These are phyloP conservation scores for Phytophthora palmivora DNA, from an alignment of 352 stramenopile genomes.

Conservation along the genomic window DNA sequence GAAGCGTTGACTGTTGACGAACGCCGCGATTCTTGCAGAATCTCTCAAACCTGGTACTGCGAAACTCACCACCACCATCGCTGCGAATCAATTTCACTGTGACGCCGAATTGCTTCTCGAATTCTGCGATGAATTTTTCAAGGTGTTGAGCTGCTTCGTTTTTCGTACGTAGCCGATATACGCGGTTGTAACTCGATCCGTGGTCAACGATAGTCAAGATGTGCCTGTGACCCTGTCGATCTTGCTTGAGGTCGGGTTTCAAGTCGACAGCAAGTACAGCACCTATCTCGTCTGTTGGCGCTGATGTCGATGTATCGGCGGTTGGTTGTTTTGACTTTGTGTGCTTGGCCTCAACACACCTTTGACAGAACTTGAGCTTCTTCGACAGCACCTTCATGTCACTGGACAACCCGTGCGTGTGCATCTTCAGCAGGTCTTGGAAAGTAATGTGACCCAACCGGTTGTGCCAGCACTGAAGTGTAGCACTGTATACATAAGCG, in stretches of 20 bases:
- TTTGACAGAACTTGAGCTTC: constrained; percentile 10
- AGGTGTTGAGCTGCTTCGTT: constrained; percentile 14
- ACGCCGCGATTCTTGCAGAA: not conserved
- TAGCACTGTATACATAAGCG: not conserved
- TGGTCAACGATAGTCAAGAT: constrained; percentile 24
- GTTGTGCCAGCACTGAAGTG: too few relatives aligned
- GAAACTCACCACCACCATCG: constrained; percentile 4
- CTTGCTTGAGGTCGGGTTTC: constrained; percentile 10
- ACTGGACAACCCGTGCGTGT: not conserved
- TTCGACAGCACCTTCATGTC: constrained; percentile 5
- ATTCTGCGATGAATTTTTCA: not conserved
- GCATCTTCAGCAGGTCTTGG: constrained; percentile 5
- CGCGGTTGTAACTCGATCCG: constrained; percentile 9
- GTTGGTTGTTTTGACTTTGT: constrained; percentile 2
- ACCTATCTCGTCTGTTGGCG: constrained; percentile 17
- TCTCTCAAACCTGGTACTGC: not conserved
- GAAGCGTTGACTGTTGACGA: not conserved
- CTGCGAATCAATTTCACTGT: not conserved
- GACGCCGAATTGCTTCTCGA: not conserved
- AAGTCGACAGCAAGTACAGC: constrained; percentile 15
- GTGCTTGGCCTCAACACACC: constrained; percentile 19
- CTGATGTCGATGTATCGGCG: constrained; percentile 7
- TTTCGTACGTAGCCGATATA: constrained; percentile 11
- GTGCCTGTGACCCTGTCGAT: constrained; percentile 14
- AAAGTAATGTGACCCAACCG: constrained; percentile 9